Conservation (phyloP, 1,284 basidiomycete species). For the Prillingera fragicola region DNA sequence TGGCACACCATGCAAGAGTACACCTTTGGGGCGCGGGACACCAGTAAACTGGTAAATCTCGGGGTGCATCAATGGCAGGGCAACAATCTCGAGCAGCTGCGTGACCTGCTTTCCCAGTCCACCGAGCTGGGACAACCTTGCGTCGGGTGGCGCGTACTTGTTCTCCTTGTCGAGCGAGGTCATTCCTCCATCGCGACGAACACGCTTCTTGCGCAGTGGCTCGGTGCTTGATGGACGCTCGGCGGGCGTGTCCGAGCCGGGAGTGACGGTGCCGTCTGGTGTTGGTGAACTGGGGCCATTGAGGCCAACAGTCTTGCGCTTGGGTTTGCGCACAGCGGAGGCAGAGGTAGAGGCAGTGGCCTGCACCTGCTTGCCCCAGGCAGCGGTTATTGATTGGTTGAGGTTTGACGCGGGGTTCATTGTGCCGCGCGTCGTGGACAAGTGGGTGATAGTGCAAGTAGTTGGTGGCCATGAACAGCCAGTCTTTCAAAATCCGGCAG, state of each 20-base stretch:
- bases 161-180: conserved; percentile 10
- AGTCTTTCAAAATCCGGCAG: too few relatives aligned
- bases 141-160: conserved; percentile 45
- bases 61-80: conserved; percentile 88
- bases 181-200: conserved; percentile 16
- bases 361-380: conserved; percentile 27
- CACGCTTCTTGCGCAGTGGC: conserved; percentile 13
- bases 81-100: conserved; percentile 90
- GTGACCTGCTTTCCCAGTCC: conserved; percentile 81
- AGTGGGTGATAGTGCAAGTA: too few relatives aligned
- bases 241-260: conserved; percentile 9
- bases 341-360: neutral
- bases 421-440: too few relatives aligned
- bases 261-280: conserved; percentile 6
- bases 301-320: conserved; percentile 15
- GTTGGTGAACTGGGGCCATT: conserved; percentile 6
- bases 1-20: conserved; percentile 89
- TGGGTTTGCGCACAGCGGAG: conserved; percentile 8
- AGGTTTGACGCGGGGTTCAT: conserved; percentile 21
- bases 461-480: too few relatives aligned
- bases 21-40: conserved; percentile 87
- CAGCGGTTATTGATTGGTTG: conserved; percentile 42
- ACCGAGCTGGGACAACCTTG: conserved; percentile 72
- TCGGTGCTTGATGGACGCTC: neutral
- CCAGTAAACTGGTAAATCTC: conserved; percentile 93